These are phyloP conservation scores for Chloris gayana DNA, from an alignment of 176 grass and related monocot species.

Conservation along the genomic window DNA sequence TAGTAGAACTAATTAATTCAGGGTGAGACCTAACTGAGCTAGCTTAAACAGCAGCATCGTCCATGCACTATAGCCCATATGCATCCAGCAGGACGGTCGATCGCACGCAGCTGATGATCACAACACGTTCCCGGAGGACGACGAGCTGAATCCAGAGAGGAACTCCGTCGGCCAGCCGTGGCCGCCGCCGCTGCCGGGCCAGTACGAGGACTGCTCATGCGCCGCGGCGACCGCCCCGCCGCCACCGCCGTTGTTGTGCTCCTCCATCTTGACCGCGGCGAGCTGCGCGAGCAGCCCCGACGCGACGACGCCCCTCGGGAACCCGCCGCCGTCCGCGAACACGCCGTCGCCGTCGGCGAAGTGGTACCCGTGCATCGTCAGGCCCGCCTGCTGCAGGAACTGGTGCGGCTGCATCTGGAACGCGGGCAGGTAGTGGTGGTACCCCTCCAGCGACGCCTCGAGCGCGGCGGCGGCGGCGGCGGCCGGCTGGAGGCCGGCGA, in stretches of 20 bases:
- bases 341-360: conserved; percentile 42
- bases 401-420: conserved; percentile 38
- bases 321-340: conserved; percentile 42
- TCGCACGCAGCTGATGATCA: background rate
- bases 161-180: conserved; percentile 72
- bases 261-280: conserved; percentile 96
- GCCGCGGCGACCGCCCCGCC: conserved; percentile 20
- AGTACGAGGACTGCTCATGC: conserved; percentile 69
- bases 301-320: conserved; percentile 64
- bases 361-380: conserved; percentile 50
- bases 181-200: conserved; percentile 29
- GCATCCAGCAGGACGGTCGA: background rate
- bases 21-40: conserved; percentile 28
- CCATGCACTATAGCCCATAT: background rate
- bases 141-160: conserved; percentile 83
- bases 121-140: conserved; percentile 76
- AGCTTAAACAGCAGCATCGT: background rate
- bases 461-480: conserved; percentile 40
- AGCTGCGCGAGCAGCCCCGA: conserved; percentile 82
- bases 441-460: conserved; percentile 73
- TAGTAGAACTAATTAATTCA: conserved; percentile 24
- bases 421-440: conserved; percentile 50
- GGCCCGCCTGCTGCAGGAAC: conserved; percentile 47
- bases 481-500: conserved; percentile 56
- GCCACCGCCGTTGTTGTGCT: conserved; percentile 30